Percentiles rank a stretch among this genome's conserved stretches.
These are phyloP conservation scores for Zasmidium citrigriseum DNA, from an alignment of 2,329 filamentous ascomycete species.

Conservation along the genomic window DNA sequence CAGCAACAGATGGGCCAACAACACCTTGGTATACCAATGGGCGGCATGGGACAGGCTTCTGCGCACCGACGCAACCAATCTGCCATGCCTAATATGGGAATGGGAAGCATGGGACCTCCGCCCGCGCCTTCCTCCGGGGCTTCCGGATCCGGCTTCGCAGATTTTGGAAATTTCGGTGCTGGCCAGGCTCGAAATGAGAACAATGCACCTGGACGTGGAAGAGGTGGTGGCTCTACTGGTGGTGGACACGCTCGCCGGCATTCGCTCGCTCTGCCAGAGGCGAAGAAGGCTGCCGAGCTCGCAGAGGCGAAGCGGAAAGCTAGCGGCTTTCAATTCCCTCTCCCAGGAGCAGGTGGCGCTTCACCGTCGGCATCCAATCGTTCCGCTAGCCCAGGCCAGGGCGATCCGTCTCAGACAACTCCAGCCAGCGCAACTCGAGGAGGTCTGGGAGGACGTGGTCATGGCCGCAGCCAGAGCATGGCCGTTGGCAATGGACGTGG, in stretches of 20 bases:
- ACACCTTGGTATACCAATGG: conserved; percentile 68
- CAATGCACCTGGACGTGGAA: conserved; percentile 65
- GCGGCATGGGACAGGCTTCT: conserved; percentile 70
- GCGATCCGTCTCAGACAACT: conserved; percentile 23
- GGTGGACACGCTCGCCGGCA: conserved; percentile 89
- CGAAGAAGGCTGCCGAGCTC: conserved; percentile 94
- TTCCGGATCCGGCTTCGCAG: conserved; percentile 75
- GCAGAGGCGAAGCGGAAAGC: conserved; percentile 96
- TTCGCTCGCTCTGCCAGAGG: conserved; percentile 90
- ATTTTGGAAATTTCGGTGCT: conserved; percentile 60
- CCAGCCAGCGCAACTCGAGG: conserved; percentile 33
- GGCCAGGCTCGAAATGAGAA: conserved; percentile 61
- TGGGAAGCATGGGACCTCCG: conserved; percentile 80
- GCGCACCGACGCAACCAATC: conserved; percentile 98
- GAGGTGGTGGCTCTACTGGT: conserved; percentile 68
- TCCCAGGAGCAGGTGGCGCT: conserved; percentile 64
- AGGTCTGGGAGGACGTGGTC: conserved; percentile 46
- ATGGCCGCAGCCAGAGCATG: conserved; percentile 85
- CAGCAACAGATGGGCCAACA: conserved; percentile 61
- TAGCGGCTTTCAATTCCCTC: conserved; percentile 91
- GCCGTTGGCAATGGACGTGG: conserved; percentile 71
- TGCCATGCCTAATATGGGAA: conserved; percentile 86
- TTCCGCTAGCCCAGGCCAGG: conserved; percentile 58
- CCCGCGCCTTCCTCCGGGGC: conserved; percentile 81
- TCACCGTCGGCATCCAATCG: conserved; percentile 51